phyloP scores from a whole-genome alignment of 75 land plant species.

The Sequoia sempervirens region DNA sequence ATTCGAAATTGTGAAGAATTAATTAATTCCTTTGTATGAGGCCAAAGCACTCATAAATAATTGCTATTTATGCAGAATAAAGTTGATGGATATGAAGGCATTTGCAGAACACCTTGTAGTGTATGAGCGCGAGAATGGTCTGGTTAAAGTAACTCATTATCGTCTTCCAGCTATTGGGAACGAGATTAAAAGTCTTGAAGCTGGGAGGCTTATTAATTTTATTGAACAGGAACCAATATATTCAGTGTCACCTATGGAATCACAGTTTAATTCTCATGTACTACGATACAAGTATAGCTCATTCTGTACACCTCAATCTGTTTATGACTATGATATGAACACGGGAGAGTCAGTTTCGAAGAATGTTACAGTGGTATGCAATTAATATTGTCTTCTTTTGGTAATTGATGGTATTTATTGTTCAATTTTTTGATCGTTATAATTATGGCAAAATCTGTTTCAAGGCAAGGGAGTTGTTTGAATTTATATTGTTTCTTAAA shows the following conservation, averaged over 20 bases:
- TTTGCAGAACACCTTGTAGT: constrained; percentile 75
- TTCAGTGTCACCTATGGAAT: constrained; percentile 43
- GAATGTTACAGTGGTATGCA: constrained; percentile 67
- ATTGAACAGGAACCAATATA: constrained; percentile 85
- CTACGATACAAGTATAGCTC: constrained; percentile 86
- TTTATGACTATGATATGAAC: constrained; percentile 96
- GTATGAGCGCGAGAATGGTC: constrained; percentile 76
- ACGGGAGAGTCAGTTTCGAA: constrained; percentile 72
- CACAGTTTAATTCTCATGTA: constrained; percentile 65
- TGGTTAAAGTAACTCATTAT: constrained; percentile 55
- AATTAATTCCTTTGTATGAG: not conserved
- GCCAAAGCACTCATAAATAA: not conserved
- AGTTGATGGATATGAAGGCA: constrained; percentile 70
- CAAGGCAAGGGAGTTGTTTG: not conserved
- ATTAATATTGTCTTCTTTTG: not conserved
- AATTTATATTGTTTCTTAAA: no score
- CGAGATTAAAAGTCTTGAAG: constrained; percentile 45
- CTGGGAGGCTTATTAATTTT: constrained; percentile 65
- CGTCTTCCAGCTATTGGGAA: constrained; percentile 70
- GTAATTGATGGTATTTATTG: not conserved
- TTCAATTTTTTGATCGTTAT: not conserved
- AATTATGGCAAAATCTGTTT: no score
- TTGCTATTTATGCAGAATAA: constrained; percentile 52
- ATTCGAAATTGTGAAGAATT: no score
- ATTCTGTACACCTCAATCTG: constrained; percentile 77